Evolutionary conservation across 495 filamentous ascomycete genomes (phyloP).

Genomic region (Aspergillus bridgeri): DNA sequence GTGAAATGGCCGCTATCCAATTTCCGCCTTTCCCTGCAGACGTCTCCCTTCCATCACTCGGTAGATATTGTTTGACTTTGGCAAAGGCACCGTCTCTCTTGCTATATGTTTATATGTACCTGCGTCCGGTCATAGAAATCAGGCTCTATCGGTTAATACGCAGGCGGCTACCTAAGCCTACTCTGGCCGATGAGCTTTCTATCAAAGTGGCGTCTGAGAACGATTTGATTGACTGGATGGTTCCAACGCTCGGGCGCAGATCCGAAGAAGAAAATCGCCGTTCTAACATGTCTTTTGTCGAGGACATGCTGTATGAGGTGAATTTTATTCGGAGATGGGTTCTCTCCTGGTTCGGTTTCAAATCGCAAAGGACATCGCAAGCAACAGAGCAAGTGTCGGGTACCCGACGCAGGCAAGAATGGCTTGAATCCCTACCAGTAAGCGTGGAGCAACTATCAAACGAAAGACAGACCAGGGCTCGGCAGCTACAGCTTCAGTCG

Average conservation of each 20-base stretch:
- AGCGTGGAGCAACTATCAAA: slow-evolving; percentile 31
- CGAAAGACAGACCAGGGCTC: slow-evolving; percentile 24
- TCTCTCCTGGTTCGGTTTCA: slow-evolving; percentile 30
- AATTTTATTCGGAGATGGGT: slow-evolving; percentile 31
- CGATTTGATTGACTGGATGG: slow-evolving; percentile 48
- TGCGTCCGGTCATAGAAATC: slow-evolving; percentile 41
- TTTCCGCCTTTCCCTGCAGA: slow-evolving; percentile 30
- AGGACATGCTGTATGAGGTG: slow-evolving; percentile 40
- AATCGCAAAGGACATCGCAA: slow-evolving; percentile 10
- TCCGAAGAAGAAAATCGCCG: slow-evolving; percentile 40
- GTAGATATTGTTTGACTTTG: slow-evolving; percentile 23
- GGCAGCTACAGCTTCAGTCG: slow-evolving; percentile 6
- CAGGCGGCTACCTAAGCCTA: slow-evolving; percentile 43
- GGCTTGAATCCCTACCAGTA: slow-evolving; percentile 25
- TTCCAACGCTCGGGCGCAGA: slow-evolving; percentile 41
- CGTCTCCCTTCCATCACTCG: slow-evolving; percentile 29
- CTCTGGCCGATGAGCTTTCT: slow-evolving; percentile 42
- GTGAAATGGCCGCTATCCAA: slow-evolving; percentile 32
- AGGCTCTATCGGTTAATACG: slow-evolving; percentile 44
- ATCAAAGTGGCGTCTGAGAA: slow-evolving; percentile 46
- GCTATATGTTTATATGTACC: slow-evolving; percentile 34
- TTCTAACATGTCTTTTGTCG: slow-evolving; percentile 34
- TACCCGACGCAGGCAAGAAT: slow-evolving; percentile 19
- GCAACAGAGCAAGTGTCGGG: slow-evolving; percentile 15
- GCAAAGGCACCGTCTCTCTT: slow-evolving; percentile 34